Base-by-base conservation (phyloP, 2,329 filamentous ascomycete genomes). In the Trichothecium roseum region DNA sequence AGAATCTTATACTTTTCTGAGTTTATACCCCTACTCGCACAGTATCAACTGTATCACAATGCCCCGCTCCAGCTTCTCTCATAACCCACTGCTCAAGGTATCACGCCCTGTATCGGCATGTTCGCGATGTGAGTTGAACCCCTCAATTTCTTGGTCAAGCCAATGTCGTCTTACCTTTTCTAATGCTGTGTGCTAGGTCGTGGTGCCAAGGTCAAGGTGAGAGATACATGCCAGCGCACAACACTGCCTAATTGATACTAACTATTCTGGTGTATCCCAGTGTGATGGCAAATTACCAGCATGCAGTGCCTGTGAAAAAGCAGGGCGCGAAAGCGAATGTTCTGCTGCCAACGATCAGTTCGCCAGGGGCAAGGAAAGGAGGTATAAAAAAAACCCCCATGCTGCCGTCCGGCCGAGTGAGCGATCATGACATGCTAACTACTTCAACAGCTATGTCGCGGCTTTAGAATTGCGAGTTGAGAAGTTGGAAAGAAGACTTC, bases 341-440 rank as follows among this genome's bases (percentile, higher is more conserved):
- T 94, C 87, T 6, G 87, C 87, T 37, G 88, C 87, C 7, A 95
- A 93, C 50, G 89, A 96, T 53, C 87, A 95, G 55, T 96, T 95
- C 59, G 88, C 89, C 1, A 74, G 87, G 42, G 91, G 91, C 41
- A 96, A 96, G 58, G 91, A 96, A 54, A 72, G 89, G 50, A 96
- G 88, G 78, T 78, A 46, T 39, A 60, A 48, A 24, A 48, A 24
- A 16, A 4, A 10, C 7, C 14, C 28, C 20, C 20, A 24, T 6
- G 20, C 6, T 24, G 20, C 20, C 6, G 6, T 24, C 20, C 20
- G 10, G 6, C 20, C 6, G 20, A n/a, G n/a, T n/a, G 14, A 18
- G 30, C 18, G 32, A 28, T 34, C 36, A 35, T 15, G 8, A n/a
- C 20, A 9, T 30, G 12, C 34, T 39, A 17, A 42, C 35, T 20